Evolutionary conservation across 768 basidiomycete species (phyloP), one percentile per base, ranked within the genome.

Genomic region (Leccinum subgranulosum): DNA sequence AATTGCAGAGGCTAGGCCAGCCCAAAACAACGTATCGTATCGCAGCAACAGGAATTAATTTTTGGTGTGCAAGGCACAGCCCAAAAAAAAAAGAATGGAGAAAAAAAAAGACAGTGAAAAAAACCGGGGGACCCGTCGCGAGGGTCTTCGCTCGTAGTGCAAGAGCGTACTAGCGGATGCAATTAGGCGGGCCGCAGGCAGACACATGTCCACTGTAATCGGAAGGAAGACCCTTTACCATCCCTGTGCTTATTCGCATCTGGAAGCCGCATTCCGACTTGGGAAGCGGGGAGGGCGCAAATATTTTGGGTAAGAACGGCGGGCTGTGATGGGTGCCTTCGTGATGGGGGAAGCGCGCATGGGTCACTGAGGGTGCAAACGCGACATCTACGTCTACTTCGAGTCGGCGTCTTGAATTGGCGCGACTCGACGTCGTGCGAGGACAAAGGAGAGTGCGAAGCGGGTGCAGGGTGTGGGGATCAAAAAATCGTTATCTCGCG

Each of bases 401-500:
- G 15, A 23, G 55, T 64, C 62, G 64, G 62, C 56, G 65, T 57
- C 60, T 60, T 68, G 62, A 60, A 69, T 67, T 50, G 64, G 65
- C 66, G 51, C 53, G 36, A 56, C 45, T 55, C 46, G 56, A 49
- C 62, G 54, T 61, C 55, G 53, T 56, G 59, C 59, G 62, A 60
- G 8, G 5, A 55, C 34, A 53, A 63, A 41, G 57, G 60, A 62
- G 19, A 15, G 23, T 55, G 53, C 28, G 41, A 25, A 27, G n/a
- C 19, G 28, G 39, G n/a, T n/a, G 45, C 28, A 51, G 34, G 31
- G 23, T 51, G 31, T 54, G 53, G 49, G 54, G 29, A 49, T 57
- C 49, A 14, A 47, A 66, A 51, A 66, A 71, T 73, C 64, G 68
- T 48, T 62, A 71, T 72, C 67, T 71, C 59, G 66, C 72, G 70